phyloP scores from a whole-genome alignment of 2,329 filamentous ascomycete genomes.

The Hymenotorrendiella dingleyae region DNA sequence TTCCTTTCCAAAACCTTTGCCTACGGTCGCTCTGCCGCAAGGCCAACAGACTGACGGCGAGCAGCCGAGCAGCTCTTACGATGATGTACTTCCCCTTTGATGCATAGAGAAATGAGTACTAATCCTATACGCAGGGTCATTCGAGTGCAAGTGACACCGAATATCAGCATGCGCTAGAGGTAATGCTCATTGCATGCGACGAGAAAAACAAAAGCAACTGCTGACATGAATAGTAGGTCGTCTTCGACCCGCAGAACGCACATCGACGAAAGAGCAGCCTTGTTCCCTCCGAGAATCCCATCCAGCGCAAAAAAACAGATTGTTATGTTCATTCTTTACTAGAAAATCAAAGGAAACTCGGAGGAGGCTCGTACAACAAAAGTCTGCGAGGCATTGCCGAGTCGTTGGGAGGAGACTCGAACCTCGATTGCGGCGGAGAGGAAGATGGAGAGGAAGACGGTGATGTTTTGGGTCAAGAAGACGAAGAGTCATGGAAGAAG shows the following conservation, averaged over 20 bases:
- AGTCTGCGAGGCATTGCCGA: conserved; percentile 27
- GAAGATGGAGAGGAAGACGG: conserved; percentile 9
- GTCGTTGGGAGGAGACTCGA: conserved; percentile 15
- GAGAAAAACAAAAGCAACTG: neutral
- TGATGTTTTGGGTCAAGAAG: conserved; percentile 41
- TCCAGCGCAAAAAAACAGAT: conserved; percentile 41
- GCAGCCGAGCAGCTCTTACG: too few species aligned
- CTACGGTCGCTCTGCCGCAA: too few species aligned
- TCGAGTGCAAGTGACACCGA: conserved; percentile 30
- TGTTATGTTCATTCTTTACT: conserved; percentile 62
- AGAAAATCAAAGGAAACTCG: conserved; percentile 44
- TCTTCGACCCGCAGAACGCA: conserved; percentile 54
- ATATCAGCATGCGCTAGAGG: conserved; percentile 37
- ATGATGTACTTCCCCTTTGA: too few species aligned
- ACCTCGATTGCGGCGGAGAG: conserved; percentile 4
- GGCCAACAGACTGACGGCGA: too few species aligned
- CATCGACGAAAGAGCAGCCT: conserved; percentile 64
- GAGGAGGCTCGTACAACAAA: conserved; percentile 24
- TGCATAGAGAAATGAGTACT: too few species aligned
- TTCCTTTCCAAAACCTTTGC: too few species aligned
- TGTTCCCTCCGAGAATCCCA: conserved; percentile 37
- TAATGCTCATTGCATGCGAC: conserved; percentile 27
- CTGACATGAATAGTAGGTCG: too few species aligned
- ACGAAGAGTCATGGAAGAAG: conserved; percentile 51
- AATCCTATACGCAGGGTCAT: conserved; percentile 18